phyloP scores from a whole-genome alignment of 345 rosid genomes.

The Capsella bursapastoris region DNA sequence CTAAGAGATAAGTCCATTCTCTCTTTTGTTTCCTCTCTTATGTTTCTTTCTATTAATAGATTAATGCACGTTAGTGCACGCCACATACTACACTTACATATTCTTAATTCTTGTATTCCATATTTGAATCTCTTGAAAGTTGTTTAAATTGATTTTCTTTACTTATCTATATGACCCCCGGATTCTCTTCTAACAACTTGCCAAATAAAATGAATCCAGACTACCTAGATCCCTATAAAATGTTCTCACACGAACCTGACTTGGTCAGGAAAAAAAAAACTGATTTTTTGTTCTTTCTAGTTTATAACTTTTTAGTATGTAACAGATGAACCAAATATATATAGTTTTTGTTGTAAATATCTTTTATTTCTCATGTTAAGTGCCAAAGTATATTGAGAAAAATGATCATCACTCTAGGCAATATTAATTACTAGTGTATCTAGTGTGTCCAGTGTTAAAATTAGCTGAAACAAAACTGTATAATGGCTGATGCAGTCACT shows the following conservation, averaged over 20 bases:
- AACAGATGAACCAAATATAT: too few relatives aligned
- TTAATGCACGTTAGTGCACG: constrained; percentile 28
- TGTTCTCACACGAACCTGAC: neutral
- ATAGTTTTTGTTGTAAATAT: too few relatives aligned
- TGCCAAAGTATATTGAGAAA: too few relatives aligned
- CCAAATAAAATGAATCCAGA: neutral
- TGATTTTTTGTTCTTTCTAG: too few relatives aligned
- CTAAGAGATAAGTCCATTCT: constrained; percentile 5
- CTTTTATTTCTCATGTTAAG: too few relatives aligned
- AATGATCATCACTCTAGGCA: too few relatives aligned
- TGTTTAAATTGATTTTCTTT: neutral
- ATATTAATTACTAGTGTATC: too few relatives aligned
- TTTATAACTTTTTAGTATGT: too few relatives aligned
- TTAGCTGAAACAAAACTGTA: too few relatives aligned
- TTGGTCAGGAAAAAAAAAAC: too few relatives aligned
- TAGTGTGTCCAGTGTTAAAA: too few relatives aligned
- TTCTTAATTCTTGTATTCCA: neutral
- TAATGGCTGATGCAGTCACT: constrained; percentile 31
- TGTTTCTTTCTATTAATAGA: constrained; percentile 8
- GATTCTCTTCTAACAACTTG: neutral
- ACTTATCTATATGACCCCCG: neutral
- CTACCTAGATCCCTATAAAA: neutral
- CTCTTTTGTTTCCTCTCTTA: constrained; percentile 4
- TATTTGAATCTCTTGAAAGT: neutral
- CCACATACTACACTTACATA: constrained; percentile 14